Percentiles rank a stretch among this genome's conserved stretches.
These are phyloP conservation scores for Xylariaceae sp. DNA, from an alignment of 2,329 filamentous ascomycete genomes.

Conservation along the genomic window DNA sequence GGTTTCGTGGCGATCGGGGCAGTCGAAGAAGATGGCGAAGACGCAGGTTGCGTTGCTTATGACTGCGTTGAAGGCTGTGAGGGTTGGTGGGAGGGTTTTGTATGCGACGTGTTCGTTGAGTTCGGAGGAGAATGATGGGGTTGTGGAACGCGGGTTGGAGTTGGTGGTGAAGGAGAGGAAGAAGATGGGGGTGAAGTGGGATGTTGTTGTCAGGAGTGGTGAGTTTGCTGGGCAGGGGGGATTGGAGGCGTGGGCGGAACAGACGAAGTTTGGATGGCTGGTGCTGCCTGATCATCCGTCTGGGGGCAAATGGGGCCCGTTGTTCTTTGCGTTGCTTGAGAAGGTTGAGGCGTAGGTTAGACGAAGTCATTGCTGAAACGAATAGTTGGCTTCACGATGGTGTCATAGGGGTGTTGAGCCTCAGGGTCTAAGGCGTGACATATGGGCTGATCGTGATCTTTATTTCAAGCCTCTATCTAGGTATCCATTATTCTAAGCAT, in stretches of 20 bases:
- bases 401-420: no score
- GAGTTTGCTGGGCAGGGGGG: constrained; percentile 20
- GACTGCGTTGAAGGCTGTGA: constrained; percentile 34
- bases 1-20: constrained; percentile 34
- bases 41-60: constrained; percentile 33
- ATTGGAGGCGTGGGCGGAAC: constrained; percentile 27
- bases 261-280: constrained; percentile 36
- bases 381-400: no score
- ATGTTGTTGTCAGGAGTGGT: constrained; percentile 27
- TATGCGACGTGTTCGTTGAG: constrained; percentile 40
- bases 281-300: constrained; percentile 36
- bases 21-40: constrained; percentile 34
- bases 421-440: no score
- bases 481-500: no score
- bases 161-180: constrained; percentile 34
- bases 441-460: no score
- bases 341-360: constrained; percentile 27
- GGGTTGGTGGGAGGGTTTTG: constrained; percentile 34
- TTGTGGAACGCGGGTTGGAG: constrained; percentile 33
- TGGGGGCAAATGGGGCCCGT: constrained; percentile 35
- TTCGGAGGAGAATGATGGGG: constrained; percentile 37
- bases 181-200: constrained; percentile 32
- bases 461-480: no score
- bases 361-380: neutral
- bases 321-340: constrained; percentile 37